phyloP scores from a whole-genome alignment of 768 basidiomycete genomes.

The Russula sp. region DNA sequence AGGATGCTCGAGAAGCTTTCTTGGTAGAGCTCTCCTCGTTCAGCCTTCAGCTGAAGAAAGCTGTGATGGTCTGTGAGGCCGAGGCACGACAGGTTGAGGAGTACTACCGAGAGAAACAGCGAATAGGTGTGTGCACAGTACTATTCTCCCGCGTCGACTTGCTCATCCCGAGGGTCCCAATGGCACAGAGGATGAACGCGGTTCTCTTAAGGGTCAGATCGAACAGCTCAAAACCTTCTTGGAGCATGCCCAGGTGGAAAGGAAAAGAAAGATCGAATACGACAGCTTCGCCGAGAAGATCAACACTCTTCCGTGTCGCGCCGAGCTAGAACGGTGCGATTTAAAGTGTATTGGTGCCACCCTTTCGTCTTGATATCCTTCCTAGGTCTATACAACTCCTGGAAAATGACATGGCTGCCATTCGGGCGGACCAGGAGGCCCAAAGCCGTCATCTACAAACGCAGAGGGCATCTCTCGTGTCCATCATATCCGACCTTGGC shows the following conservation, averaged over 20 bases:
- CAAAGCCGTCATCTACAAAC: conserved; percentile 63
- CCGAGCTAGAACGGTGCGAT: conserved; percentile 75
- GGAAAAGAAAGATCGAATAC: conserved; percentile 81
- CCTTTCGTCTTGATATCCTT: background rate
- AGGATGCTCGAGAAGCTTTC: conserved; percentile 78
- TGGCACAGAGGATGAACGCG: conserved; percentile 65
- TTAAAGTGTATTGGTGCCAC: conserved; percentile 2
- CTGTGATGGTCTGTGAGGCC: conserved; percentile 78
- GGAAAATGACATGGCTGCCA: conserved; percentile 76
- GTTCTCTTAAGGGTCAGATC: conserved; percentile 63
- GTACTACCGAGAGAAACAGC: conserved; percentile 67
- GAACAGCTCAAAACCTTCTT: conserved; percentile 71
- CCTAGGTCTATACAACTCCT: conserved; percentile 63
- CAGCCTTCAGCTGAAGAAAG: conserved; percentile 72
- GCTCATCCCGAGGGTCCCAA: conserved; percentile 14
- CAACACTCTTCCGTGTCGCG: conserved; percentile 69
- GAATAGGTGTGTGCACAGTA: conserved; percentile 55
- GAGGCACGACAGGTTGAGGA: conserved; percentile 83
- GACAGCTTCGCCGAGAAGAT: conserved; percentile 81
- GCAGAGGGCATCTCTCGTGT: conserved; percentile 66
- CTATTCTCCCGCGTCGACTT: conserved; percentile 12
- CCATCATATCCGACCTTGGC: conserved; percentile 59
- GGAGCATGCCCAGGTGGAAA: conserved; percentile 74
- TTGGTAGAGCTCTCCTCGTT: conserved; percentile 76
- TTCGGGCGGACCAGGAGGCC: conserved; percentile 68